A percentile compares a stretch with the other conserved stretches of the same genome.
These are phyloP conservation scores for Starmerella lactis-condensi DNA, from an alignment of 805 yeast species.

Conservation along the genomic window DNA sequence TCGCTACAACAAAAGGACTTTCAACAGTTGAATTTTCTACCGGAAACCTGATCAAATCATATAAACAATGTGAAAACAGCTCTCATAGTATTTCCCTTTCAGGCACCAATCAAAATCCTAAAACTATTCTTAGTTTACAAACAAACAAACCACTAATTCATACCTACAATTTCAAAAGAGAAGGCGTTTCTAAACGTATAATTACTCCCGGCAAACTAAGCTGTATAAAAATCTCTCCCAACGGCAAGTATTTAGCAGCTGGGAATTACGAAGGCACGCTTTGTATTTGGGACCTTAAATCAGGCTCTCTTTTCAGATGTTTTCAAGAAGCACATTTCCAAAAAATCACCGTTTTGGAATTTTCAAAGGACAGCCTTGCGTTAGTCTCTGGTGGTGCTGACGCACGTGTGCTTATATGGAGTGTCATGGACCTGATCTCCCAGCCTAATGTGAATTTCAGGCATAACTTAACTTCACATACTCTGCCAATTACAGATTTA, in stretches of 20 bases:
- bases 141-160: slow-evolving; percentile 56
- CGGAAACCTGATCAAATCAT: slow-evolving; percentile 20
- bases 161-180: slow-evolving; percentile 45
- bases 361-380: slow-evolving; percentile 44
- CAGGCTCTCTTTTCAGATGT: slow-evolving; percentile 56
- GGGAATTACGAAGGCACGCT: slow-evolving; percentile 61
- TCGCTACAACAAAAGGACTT: slow-evolving; percentile 9
- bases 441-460: too few relatives aligned
- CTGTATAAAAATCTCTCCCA: slow-evolving; percentile 33
- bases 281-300: slow-evolving; percentile 66
- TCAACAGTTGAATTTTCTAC: slow-evolving; percentile 15
- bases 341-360: slow-evolving; percentile 38
- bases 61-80: slow-evolving; percentile 14
- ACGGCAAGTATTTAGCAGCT: slow-evolving; percentile 36
- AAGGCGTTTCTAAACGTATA: slow-evolving; percentile 51
- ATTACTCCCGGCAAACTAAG: slow-evolving; percentile 68
- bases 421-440: slow-evolving; percentile 41
- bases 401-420: slow-evolving; percentile 63
- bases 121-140: slow-evolving; percentile 30
- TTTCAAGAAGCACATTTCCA: slow-evolving; percentile 69
- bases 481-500: slow-evolving; percentile 34
- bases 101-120: slow-evolving; percentile 2
- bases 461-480: slow-evolving; percentile 24
- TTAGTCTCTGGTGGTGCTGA: slow-evolving; percentile 66
- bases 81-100: too few relatives aligned